Evolutionary conservation across 306 rosid species (phyloP).

Genomic region (Spatholobus suberectus): DNA sequence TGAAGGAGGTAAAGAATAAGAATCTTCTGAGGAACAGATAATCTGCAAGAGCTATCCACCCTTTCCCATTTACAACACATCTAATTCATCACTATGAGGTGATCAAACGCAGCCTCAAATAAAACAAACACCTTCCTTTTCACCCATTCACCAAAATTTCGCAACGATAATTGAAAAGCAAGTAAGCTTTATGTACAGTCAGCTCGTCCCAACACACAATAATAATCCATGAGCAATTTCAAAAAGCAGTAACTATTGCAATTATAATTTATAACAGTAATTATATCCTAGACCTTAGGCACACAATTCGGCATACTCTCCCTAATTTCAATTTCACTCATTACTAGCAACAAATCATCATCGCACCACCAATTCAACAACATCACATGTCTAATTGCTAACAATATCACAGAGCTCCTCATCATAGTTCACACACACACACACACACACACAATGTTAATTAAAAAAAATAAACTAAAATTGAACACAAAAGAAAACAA

Average conservation of each 20-base stretch:
- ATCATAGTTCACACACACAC: neutral
- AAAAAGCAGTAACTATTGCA: neutral
- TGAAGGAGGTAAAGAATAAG: neutral
- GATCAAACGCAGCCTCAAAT: neutral
- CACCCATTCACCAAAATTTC: neutral
- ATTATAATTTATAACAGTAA: neutral
- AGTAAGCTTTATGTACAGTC: neutral
- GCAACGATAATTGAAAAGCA: constrained; percentile 3
- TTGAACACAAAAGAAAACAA: too few relatives aligned
- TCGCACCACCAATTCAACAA: constrained; percentile 1
- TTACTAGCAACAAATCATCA: neutral
- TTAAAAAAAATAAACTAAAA: neutral
- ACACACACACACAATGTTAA: neutral
- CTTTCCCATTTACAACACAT: neutral
- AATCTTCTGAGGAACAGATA: neutral
- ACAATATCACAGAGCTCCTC: constrained; percentile 6
- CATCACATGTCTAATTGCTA: constrained; percentile 20
- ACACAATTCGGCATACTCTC: too few relatives aligned
- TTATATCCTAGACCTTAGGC: neutral
- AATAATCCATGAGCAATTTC: neutral
- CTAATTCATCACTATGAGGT: neutral
- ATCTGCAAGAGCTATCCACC: neutral
- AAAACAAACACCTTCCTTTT: constrained; percentile 17
- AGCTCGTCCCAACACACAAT: constrained; percentile 13
- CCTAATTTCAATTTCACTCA: constrained; percentile 8